Base-by-base conservation (phyloP, 768 basidiomycete species). In the Coprinopsis marcescibilis region DNA sequence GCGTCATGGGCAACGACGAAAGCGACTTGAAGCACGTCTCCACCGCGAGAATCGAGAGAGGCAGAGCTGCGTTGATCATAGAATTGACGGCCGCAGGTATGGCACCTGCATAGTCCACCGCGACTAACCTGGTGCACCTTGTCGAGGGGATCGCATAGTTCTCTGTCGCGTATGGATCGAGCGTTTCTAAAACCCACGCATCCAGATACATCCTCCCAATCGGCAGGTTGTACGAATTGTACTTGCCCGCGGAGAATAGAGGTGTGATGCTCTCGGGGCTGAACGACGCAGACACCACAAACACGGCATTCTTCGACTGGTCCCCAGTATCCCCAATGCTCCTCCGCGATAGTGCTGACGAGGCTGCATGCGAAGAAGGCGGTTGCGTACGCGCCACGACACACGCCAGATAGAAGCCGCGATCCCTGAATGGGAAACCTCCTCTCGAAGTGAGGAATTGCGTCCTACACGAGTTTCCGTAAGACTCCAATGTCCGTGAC, bases 61-160 rank as follows among this genome's bases (percentile, higher is more conserved):
- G 86, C 15, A 94, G 66, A 30, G 80, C 73, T 1, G 81, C 77
- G 56, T 96, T 97, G 59, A 91, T 81, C 67, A 86, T 80, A 15
- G 85, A 79, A 61, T 93, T 95, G 50, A 92, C 76, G 0, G 89
- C 83, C 14, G 83, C 78, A 0, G 93, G 92, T 30, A 95, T 78
- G 1, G 81, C 83, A 2, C 91, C 94, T 7, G 83, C 82, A 58
- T 84, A 91, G 63, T 97, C 94, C 49, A 93, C 76, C 1, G 89
- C 85, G 2, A 88, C 80, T 32, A 95, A 70, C 47, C 89, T 75
- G 35, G 87, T 92, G 62, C 90, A 94, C 38, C 86, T 67, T 30
- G 93, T 90, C 3, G 92, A 96, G 1, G 94, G 96, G 36, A 98
- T 95, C 11, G 90, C 78, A 59, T 92, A 95, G 53, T 90, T 91